Evolutionary conservation across 257 asterid genomes (phyloP).

Genomic region (Solanum arcanum): DNA sequence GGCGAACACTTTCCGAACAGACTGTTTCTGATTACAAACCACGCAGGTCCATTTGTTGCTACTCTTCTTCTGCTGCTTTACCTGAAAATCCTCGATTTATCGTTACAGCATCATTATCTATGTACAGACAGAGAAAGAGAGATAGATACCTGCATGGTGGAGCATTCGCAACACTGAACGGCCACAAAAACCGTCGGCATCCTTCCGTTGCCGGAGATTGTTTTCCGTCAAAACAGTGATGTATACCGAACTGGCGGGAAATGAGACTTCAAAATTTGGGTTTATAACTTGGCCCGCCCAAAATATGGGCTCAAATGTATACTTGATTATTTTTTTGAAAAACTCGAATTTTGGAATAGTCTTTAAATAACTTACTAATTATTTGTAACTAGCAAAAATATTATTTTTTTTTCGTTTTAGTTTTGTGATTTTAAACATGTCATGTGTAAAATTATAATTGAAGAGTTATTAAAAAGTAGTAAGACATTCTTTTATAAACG

Average conservation of each 20-base stretch:
- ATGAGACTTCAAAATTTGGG: not conserved
- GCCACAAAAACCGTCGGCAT: constrained; percentile 10
- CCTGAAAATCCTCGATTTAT: constrained; percentile 24
- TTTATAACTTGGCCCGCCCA: not conserved
- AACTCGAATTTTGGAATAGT: not conserved
- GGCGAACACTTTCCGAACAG: constrained; percentile 52
- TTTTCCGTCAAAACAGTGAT: not conserved
- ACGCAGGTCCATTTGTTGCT: constrained; percentile 85
- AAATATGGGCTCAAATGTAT: not conserved
- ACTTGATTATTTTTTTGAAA: not conserved
- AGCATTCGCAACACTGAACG: constrained; percentile 6
- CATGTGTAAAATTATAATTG: not conserved
- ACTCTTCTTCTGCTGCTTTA: constrained; percentile 95
- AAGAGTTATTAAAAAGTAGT: too few relatives aligned
- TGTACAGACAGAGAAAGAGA: not conserved
- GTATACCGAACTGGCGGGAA: not conserved
- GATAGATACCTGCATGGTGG: constrained; percentile 5
- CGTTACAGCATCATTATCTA: not conserved
- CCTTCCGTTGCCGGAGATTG: not conserved
- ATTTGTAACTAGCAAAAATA: too few relatives aligned
- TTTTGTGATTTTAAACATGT: too few relatives aligned
- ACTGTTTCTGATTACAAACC: constrained; percentile 83
- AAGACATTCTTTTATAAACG: not conserved
- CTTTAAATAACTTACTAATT: too few relatives aligned
- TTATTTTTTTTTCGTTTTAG: too few relatives aligned